Base-by-base conservation (phyloP, 2,329 filamentous ascomycete genomes). In the Ceratocystis lukuohia region DNA sequence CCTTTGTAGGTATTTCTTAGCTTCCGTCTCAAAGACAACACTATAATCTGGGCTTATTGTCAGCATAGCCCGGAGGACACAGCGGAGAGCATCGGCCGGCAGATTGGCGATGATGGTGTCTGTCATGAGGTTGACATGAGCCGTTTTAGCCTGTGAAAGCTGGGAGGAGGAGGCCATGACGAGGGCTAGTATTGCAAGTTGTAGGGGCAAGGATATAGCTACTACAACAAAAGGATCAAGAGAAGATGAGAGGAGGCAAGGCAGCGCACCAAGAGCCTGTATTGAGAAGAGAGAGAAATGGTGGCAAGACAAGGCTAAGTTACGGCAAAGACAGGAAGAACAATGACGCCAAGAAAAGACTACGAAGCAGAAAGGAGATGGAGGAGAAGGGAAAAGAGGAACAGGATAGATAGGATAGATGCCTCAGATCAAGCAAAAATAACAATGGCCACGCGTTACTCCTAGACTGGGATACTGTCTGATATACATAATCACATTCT, bases 81-180 rank as follows among this genome's bases (percentile, higher is more conserved):
- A 72, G 2, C 77, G 74, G 17, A 79, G 69, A 4, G 73, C 76
- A n/a, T 77, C 76, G 0, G 71, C 69, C 0, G 76, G 72, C 28
- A 79, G 68, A 59, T 76, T 79, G n/a, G 74, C 75, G 64, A 79
- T 76, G 66, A 79, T 74, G 3, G 75, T 77, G 66, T 79, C 77
- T 1, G 75, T 76, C 77, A 79, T 79, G 74, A 79, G 77, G 64
- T 79, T 79, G 68, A 79, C 76, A 69, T 79, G 77, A 30, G 76
- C 75, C 45, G 68, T 70, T n/a, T 70, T 71, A 65, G 68, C 68
- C 64, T 69, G 45, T 6, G 63, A 67, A 50, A 45, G 37, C n/a
- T n/a, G 25, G 6, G 28, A 28, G 28, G 46, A 15, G 8, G 59
- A 15, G 2, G 15, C 17, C 22, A 46, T 63, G 28, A 12, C 4